Evolutionary conservation across 352 stramenopile species (phyloP).

Genomic region (Globisporangium parvum): DNA sequence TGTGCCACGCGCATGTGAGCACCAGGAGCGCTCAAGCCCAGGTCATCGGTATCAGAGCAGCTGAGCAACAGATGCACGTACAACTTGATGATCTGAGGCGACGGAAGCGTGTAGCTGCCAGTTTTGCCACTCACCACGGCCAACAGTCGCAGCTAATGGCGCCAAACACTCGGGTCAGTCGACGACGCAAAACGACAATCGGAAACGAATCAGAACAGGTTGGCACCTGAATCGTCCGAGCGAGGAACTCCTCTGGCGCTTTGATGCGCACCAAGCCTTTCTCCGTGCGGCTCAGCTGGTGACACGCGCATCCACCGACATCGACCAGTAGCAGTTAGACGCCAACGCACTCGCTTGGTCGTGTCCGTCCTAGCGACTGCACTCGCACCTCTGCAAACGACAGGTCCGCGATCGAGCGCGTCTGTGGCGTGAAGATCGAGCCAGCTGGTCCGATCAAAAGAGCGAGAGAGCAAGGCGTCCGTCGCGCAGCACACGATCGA

Average conservation of each 20-base stretch:
- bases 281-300: slow-evolving; percentile 70
- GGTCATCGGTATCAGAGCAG: neutral
- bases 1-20: neutral
- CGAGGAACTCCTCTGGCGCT: slow-evolving; percentile 69
- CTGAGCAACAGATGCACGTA: slow-evolving; percentile 16
- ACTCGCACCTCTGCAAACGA: slow-evolving; percentile 68
- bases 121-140: slow-evolving; percentile 25
- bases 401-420: slow-evolving; percentile 67
- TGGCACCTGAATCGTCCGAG: slow-evolving; percentile 64
- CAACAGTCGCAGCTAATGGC: slow-evolving; percentile 28
- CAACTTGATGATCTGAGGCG: slow-evolving; percentile 35
- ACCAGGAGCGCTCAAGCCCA: neutral
- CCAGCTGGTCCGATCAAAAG: slow-evolving; percentile 35
- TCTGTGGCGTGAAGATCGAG: slow-evolving; percentile 65
- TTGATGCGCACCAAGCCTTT: slow-evolving; percentile 75
- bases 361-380: too few relatives aligned
- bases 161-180: neutral
- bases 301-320: neutral
- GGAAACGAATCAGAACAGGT: neutral
- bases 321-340: neutral
- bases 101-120: slow-evolving; percentile 37
- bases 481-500: too few relatives aligned
- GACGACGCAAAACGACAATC: neutral
- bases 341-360: neutral
- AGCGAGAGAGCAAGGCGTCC: neutral